Base-by-base conservation (phyloP, 2,329 filamentous ascomycete genomes). In the Moelleriella libera region DNA sequence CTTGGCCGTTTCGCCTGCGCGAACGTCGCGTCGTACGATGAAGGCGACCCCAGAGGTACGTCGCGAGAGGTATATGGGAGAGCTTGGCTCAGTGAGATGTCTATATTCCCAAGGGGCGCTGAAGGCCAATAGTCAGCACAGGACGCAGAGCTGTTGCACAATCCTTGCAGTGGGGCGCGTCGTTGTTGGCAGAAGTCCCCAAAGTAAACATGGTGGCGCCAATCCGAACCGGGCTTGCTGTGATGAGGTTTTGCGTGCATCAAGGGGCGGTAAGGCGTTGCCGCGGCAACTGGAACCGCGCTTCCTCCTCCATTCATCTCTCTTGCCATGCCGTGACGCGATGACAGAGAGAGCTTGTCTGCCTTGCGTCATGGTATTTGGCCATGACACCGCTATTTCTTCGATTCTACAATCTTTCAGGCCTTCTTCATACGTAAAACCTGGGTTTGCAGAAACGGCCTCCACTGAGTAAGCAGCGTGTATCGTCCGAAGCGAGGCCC, bases 111-210 rank as follows among this genome's bases (percentile, higher is more conserved):
- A 43, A 32, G 32, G 5, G 30, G 12, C 30, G n/a, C 10, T 11
- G 32, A 14, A 41, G 21, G 3, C 29, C 31, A 12, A 8, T 14
- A 41, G 14, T 42, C 41, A 37, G 29, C 30, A 41, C 21, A 39
- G 42, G 14, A 46, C 7, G 44, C 40, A 6, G 43, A 14, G 39
- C 43, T 14, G 29, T 47, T 41, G 43, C 42, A 45, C 45, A 47
- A 45, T 50, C 43, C 41, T 49, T 47, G 30, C 21, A 37, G 34
- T 45, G 47, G 43, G 43, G 29, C 32, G 37, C 30, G 48, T 31
- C 39, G 40, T 29, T 37, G 34, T 12, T 37, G 34, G 34, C 8
- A 37, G 34, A 4, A 37, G 12, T 12, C 8, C 8, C 4, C 4
- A 8, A 37, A 12, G 34, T 37, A 37, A 37, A 37, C 34, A 37